phyloP scores from a whole-genome alignment of 2,329 filamentous ascomycete species.

The Alternaria arborescens region DNA sequence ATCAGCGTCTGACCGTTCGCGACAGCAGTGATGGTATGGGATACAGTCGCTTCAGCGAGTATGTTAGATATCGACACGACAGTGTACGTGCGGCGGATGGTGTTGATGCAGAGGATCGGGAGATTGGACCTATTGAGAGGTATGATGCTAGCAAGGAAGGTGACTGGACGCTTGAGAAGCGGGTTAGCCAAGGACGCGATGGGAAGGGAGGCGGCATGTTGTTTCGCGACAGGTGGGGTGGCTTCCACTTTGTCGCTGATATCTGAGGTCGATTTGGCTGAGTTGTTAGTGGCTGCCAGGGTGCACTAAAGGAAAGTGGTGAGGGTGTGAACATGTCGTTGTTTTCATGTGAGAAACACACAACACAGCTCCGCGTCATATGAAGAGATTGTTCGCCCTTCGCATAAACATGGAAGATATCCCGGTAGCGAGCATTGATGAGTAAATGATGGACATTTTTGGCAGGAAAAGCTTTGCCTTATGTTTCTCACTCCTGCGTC shows the following conservation, averaged over 20 bases:
- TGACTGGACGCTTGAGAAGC: conserved; percentile 30
- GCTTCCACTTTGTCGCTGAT: conserved; percentile 28
- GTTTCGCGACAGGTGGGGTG: conserved; percentile 24
- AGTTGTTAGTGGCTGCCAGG: not conserved
- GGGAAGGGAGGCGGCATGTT: conserved; percentile 26
- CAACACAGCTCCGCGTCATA: no score
- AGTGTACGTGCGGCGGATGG: conserved; percentile 15
- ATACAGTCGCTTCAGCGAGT: conserved; percentile 27
- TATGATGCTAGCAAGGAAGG: conserved; percentile 17
- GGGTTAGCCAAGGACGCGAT: conserved; percentile 19
- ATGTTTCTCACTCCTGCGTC: not conserved
- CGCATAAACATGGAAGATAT: not conserved
- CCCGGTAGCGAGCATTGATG: not conserved
- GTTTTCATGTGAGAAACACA: not conserved
- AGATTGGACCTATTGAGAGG: conserved; percentile 26
- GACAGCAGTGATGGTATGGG: conserved; percentile 18
- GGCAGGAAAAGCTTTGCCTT: not conserved
- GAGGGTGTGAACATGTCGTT: not conserved
- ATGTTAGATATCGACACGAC: conserved; percentile 9
- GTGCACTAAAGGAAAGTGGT: not conserved
- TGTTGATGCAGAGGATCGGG: conserved; percentile 18
- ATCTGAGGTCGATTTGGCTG: conserved; percentile 5
- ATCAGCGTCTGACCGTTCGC: conserved; percentile 19
- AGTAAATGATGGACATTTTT: not conserved
- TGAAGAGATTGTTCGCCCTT: not conserved